Conservation (phyloP, 768 basidiomycete species). For the Gautieria morchelliformis region DNA sequence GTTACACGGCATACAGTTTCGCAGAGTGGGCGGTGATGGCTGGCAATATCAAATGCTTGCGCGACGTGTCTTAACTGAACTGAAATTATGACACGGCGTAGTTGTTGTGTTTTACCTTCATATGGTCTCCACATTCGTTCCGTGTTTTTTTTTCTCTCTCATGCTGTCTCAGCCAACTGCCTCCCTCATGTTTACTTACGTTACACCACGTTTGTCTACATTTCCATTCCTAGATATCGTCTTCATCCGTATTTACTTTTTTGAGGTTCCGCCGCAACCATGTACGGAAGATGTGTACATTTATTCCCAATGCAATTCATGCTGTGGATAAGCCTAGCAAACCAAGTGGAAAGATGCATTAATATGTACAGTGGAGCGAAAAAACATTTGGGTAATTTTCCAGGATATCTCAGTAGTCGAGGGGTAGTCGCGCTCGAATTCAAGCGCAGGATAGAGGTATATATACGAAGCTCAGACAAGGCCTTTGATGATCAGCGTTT, state of each 20-base stretch:
- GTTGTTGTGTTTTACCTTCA: conserved; percentile 1
- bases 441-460: not conserved
- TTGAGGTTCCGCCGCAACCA: not conserved
- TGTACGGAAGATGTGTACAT: not conserved
- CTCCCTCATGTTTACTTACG: not conserved
- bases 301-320: not conserved
- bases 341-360: not conserved
- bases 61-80: conserved; percentile 74
- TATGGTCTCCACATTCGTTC: not conserved
- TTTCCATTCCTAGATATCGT: not conserved
- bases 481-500: conserved; percentile 23
- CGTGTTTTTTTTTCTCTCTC: not conserved
- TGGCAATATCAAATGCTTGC: conserved; percentile 99
- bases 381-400: not conserved
- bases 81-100: conserved; percentile 53
- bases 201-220: not conserved
- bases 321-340: not conserved
- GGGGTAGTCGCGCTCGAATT: not conserved
- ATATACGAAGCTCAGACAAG: conserved; percentile 1
- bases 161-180: not conserved
- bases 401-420: not conserved
- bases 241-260: not conserved
- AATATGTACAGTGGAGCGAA: not conserved
- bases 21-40: conserved; percentile 79
- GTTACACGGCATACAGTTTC: conserved; percentile 91